Evolutionary conservation across 805 yeast genomes (phyloP).

Genomic region (Metschnikowia colocasiae): DNA sequence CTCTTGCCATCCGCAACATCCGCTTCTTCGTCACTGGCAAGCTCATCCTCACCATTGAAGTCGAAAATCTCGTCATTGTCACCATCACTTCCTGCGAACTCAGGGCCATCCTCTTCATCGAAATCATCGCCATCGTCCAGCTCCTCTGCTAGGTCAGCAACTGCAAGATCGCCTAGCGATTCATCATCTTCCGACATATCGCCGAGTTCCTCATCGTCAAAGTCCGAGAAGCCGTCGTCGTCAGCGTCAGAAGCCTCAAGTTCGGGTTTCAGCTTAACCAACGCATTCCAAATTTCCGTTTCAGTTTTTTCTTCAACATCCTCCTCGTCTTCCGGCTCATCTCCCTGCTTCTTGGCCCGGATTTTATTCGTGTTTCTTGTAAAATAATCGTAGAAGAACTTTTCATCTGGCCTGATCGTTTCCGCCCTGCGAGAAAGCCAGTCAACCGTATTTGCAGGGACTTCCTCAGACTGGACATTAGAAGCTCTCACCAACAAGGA

Average conservation of each 20-base stretch:
- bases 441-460: conserved; percentile 80
- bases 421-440: conserved; percentile 67
- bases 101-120: conserved; percentile 29
- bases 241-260: conserved; percentile 43
- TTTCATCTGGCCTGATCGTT: conserved; percentile 80
- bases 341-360: conserved; percentile 21
- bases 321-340: conserved; percentile 31
- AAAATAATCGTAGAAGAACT: conserved; percentile 84
- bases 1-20: conserved; percentile 21
- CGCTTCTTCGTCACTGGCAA: conserved; percentile 9
- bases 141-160: conserved; percentile 13
- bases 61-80: background rate
- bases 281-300: conserved; percentile 77
- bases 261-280: conserved; percentile 71
- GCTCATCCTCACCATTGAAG: conserved; percentile 8
- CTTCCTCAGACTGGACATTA: conserved; percentile 32
- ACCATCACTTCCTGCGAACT: conserved; percentile 21
- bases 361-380: conserved; percentile 49
- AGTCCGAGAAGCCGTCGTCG: conserved; percentile 32
- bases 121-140: conserved; percentile 32
- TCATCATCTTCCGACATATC: conserved; percentile 19
- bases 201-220: conserved; percentile 43
- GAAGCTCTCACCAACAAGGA: conserved; percentile 66
- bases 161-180: conserved; percentile 8
- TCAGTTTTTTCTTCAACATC: conserved; percentile 52